A percentile compares a stretch with the other conserved stretches of the same genome.
Conservation (phyloP, 768 basidiomycete species). For the Leucosporidium yakuticum region DNA sequence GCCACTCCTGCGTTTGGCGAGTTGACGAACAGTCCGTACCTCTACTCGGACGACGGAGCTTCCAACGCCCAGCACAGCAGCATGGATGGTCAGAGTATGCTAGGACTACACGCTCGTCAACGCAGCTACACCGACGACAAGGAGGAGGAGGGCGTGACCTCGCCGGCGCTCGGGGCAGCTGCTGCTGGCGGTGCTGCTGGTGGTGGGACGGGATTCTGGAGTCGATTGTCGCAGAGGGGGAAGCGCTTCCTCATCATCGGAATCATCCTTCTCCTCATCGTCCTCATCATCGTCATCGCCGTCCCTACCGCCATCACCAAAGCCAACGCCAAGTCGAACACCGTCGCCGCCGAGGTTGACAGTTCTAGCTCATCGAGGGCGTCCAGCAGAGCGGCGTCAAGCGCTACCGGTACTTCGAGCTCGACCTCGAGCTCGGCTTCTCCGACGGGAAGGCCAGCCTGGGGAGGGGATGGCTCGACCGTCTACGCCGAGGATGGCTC, state of each 20-base stretch:
- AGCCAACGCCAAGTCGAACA: neutral
- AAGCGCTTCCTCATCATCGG: neutral
- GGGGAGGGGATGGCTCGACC: conserved; percentile 69
- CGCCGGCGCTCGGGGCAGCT: neutral
- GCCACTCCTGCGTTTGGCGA: too few relatives aligned
- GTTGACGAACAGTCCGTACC: too few relatives aligned
- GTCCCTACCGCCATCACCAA: neutral
- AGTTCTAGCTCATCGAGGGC: too few relatives aligned
- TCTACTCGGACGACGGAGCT: too few relatives aligned
- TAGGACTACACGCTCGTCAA: too few relatives aligned
- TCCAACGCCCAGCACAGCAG: too few relatives aligned
- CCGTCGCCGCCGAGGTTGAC: neutral
- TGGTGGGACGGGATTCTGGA: neutral
- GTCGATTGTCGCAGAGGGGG: neutral
- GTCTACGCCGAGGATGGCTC: conserved; percentile 75
- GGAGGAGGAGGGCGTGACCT: too few relatives aligned
- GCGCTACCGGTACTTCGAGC: neutral
- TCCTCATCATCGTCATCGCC: neutral
- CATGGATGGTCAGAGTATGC: too few relatives aligned
- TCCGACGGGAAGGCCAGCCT: neutral
- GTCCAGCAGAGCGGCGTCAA: too few relatives aligned
- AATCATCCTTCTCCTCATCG: neutral
- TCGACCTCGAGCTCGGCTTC: neutral
- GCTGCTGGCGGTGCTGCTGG: neutral
- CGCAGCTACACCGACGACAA: too few relatives aligned